Conservation (phyloP, 1,284 basidiomycete genomes). For the Malassezia sympodialis region DNA sequence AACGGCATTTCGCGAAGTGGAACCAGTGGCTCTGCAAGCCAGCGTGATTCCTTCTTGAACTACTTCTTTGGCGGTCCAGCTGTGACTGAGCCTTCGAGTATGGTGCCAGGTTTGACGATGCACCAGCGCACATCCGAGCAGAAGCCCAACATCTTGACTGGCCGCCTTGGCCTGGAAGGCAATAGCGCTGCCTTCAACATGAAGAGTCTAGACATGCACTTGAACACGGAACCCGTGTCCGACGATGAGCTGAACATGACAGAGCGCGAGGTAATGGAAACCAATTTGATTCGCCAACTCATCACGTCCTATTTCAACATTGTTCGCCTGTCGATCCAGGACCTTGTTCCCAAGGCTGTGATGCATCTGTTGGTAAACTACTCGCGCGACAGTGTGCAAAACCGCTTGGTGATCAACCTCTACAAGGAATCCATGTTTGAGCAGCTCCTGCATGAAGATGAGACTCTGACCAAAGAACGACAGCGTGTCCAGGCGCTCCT, state of each 20-base stretch:
- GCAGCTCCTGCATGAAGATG: slow-evolving; percentile 88
- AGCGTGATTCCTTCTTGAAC: slow-evolving; percentile 42
- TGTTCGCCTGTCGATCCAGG: slow-evolving; percentile 89
- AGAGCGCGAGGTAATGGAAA: slow-evolving; percentile 88
- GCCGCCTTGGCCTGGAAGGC: slow-evolving; percentile 58
- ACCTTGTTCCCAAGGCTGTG: slow-evolving; percentile 74
- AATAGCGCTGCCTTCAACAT: slow-evolving; percentile 87
- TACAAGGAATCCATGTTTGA: slow-evolving; percentile 75
- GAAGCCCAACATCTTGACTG: slow-evolving; percentile 50
- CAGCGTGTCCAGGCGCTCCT: slow-evolving; percentile 84
- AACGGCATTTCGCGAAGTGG: not conserved
- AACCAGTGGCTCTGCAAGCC: not conserved
- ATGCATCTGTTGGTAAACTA: slow-evolving; percentile 74
- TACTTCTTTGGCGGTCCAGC: slow-evolving; percentile 46
- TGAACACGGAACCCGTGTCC: slow-evolving; percentile 37
- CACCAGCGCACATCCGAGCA: slow-evolving; percentile 19
- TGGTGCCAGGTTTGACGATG: slow-evolving; percentile 22
- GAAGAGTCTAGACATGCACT: slow-evolving; percentile 91
- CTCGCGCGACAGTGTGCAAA: slow-evolving; percentile 91
- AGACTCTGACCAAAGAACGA: slow-evolving; percentile 82
- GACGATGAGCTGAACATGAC: slow-evolving; percentile 54
- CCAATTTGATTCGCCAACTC: slow-evolving; percentile 79
- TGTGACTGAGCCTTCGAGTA: slow-evolving; percentile 22
- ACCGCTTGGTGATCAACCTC: slow-evolving; percentile 76
- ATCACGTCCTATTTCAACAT: slow-evolving; percentile 94